Conservation (phyloP, 805 yeast species). For the Monosporozyma unispora region DNA sequence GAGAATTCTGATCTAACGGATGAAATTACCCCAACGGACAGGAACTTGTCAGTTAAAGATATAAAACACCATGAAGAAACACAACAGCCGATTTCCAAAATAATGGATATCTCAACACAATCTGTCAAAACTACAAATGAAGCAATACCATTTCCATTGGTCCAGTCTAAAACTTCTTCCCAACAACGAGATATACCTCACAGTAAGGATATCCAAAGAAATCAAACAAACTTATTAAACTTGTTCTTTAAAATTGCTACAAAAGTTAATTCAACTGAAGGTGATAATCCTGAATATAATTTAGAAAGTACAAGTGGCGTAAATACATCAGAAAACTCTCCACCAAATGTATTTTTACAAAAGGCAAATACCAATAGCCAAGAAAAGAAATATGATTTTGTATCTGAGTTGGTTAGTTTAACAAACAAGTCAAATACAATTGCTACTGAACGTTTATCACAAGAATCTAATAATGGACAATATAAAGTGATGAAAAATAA, state of each 20-base stretch:
- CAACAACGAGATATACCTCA: neutral
- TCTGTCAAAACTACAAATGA: neutral
- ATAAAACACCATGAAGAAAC: neutral
- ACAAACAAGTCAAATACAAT: conserved; percentile 5
- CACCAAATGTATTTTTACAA: neutral
- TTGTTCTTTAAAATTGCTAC: conserved; percentile 4
- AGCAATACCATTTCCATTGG: neutral
- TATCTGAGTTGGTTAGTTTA: conserved; percentile 1
- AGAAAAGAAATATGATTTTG: conserved; percentile 3
- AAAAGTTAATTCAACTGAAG: conserved; percentile 1
- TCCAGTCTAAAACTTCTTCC: neutral
- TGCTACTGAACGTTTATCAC: conserved; percentile 4
- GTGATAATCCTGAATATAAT: neutral
- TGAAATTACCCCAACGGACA: neutral
- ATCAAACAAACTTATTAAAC: conserved; percentile 2
- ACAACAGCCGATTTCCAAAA: neutral
- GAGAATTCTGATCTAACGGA: neutral
- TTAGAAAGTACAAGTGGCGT: neutral
- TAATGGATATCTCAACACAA: neutral
- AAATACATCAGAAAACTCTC: neutral
- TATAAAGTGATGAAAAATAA: neutral
- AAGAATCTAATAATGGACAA: neutral
- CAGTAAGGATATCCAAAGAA: neutral
- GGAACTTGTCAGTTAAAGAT: neutral
- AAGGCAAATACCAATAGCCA: neutral